These are phyloP conservation scores for Aspergillus vadensis DNA, from an alignment of 2,329 filamentous ascomycete species.

Conservation along the genomic window DNA sequence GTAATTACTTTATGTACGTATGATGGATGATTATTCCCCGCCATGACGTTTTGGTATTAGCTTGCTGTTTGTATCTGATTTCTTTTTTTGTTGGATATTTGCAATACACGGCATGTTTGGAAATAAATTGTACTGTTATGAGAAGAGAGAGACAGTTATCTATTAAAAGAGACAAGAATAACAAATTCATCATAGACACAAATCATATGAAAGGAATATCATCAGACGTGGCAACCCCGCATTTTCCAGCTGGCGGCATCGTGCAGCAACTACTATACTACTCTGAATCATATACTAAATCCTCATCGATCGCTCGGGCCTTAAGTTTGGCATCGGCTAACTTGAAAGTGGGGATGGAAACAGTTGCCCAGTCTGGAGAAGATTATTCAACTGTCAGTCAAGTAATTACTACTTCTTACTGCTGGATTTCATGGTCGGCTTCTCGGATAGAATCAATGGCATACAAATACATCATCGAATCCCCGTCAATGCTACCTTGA, in stretches of 20 bases:
- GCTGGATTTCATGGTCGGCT: not conserved
- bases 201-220: no score
- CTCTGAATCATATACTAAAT: no score
- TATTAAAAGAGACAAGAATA: not conserved
- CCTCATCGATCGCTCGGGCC: not conserved
- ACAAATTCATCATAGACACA: no score
- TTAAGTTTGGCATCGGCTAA: not conserved
- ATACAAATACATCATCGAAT: slow-evolving; percentile 2
- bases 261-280: not conserved
- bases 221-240: slow-evolving; percentile 6
- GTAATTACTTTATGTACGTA: no score
- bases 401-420: not conserved
- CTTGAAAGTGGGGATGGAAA: no score
- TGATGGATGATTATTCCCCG: no score
- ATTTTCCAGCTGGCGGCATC: slow-evolving; percentile 10
- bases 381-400: not conserved
- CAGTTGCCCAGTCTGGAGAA: no score
- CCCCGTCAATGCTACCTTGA: not conserved
- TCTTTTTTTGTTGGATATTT: no score
- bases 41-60: no score
- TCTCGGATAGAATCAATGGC: no score
- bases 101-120: no score
- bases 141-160: not conserved
- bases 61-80: not conserved
- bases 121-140: no score